These are phyloP conservation scores for Themeda triandra DNA, from an alignment of 176 grass and related monocot genomes.

Conservation along the genomic window DNA sequence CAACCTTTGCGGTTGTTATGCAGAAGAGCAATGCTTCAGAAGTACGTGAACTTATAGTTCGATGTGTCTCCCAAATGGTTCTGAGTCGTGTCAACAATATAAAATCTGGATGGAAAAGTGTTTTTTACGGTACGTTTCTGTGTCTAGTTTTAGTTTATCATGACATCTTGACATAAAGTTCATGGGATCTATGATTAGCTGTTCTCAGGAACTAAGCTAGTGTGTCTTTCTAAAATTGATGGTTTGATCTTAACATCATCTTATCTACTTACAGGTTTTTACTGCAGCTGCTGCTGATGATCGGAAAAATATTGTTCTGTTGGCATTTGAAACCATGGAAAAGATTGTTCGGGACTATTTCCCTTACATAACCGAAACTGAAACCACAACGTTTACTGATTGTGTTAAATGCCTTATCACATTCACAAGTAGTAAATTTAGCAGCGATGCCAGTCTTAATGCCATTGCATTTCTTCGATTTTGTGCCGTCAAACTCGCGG, in stretches of 20 bases:
- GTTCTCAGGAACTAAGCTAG: conserved; percentile 20
- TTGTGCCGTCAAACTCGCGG: conserved; percentile 93
- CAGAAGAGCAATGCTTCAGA: conserved; percentile 90
- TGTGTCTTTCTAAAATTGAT: neutral
- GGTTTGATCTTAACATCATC: conserved; percentile 15
- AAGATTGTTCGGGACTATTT: conserved; percentile 99
- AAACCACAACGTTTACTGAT: conserved; percentile 93
- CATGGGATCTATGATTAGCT: neutral
- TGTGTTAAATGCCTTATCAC: conserved; percentile 97
- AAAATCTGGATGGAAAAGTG: conserved; percentile 98
- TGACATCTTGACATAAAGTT: conserved; percentile 18
- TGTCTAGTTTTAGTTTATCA: conserved; percentile 7
- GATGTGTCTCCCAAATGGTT: conserved; percentile 97
- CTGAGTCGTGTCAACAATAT: conserved; percentile 94
- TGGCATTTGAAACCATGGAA: conserved; percentile 99
- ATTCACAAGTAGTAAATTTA: conserved; percentile 99
- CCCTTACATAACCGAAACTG: conserved; percentile 98
- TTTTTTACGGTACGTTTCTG: conserved; percentile 74
- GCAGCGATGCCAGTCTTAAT: conserved; percentile 95
- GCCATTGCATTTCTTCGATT: conserved; percentile 99
- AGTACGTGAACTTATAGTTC: conserved; percentile 88
- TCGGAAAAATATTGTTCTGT: conserved; percentile 90
- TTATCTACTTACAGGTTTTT: conserved; percentile 66
- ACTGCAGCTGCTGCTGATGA: conserved; percentile 85
- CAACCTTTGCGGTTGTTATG: conserved; percentile 96